phyloP scores from a whole-genome alignment of 176 grass and related monocot genomes.

The Panicum miliaceum region DNA sequence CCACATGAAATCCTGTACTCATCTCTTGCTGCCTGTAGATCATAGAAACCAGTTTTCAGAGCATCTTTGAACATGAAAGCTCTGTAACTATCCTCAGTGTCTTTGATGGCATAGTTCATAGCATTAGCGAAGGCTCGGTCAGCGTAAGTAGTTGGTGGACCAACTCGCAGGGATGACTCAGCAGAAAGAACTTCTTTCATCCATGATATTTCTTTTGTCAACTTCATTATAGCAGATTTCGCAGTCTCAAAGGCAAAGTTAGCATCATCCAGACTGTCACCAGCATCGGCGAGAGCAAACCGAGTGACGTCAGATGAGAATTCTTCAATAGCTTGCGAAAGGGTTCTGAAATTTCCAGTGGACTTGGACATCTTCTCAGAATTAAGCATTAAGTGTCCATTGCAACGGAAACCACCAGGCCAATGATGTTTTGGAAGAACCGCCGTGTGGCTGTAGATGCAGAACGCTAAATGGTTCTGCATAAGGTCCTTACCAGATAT shows the following conservation, averaged over 20 bases:
- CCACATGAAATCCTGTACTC: conserved; percentile 76
- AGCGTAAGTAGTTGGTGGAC: conserved; percentile 56
- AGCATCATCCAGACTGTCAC: conserved; percentile 89
- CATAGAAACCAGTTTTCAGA: conserved; percentile 78
- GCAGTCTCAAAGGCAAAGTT: conserved; percentile 88
- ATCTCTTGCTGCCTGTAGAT: conserved; percentile 75
- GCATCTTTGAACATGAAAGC: conserved; percentile 85
- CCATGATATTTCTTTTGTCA: conserved; percentile 85
- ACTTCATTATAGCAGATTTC: conserved; percentile 79
- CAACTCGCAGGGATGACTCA: conserved; percentile 58
- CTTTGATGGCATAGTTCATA: conserved; percentile 66
- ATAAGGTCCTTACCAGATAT: conserved; percentile 89
- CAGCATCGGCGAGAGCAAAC: conserved; percentile 86
- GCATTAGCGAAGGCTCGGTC: conserved; percentile 78
- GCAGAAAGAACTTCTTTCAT: conserved; percentile 73
- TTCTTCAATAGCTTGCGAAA: conserved; percentile 59
- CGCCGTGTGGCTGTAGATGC: conserved; percentile 79
- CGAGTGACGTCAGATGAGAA: conserved; percentile 83
- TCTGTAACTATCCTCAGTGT: conserved; percentile 67
- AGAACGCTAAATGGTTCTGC: conserved; percentile 82
- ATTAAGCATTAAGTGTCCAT: conserved; percentile 90
- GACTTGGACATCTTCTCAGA: conserved; percentile 94
- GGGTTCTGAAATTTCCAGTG: conserved; percentile 78
- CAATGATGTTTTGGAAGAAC: conserved; percentile 68
- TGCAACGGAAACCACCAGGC: conserved; percentile 79